These are phyloP conservation scores for Helenozyma rhizophorensis DNA, from an alignment of 805 yeast genomes.

Conservation along the genomic window DNA sequence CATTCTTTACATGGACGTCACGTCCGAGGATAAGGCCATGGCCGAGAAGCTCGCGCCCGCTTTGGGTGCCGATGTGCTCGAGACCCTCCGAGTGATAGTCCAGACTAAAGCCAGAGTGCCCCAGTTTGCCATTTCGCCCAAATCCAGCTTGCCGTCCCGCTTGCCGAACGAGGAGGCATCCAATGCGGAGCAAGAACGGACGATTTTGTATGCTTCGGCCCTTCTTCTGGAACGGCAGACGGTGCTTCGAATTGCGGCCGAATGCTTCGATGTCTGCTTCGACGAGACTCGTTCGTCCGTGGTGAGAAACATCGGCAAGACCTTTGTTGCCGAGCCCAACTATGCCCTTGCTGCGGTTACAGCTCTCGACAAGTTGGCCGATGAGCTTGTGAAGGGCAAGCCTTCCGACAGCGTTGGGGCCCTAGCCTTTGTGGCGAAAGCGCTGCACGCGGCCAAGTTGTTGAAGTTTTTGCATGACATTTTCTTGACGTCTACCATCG, in stretches of 20 bases:
- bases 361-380: conserved; percentile 1
- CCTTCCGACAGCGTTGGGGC: conserved; percentile 1
- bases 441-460: conserved; percentile 29
- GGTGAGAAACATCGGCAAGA: conserved; percentile 33
- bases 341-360: conserved; percentile 4
- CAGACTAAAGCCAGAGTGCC: conserved; percentile 38
- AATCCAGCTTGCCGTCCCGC: conserved; percentile 23
- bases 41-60: conserved; percentile 38
- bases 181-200: conserved; percentile 24
- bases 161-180: conserved; percentile 35
- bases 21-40: conserved; percentile 29
- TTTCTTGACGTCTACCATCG: conserved; percentile 33
- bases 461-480: conserved; percentile 38
- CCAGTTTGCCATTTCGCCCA: conserved; percentile 15
- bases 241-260: conserved; percentile 39
- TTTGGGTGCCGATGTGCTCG: conserved; percentile 39
- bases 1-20: conserved; percentile 31
- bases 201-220: conserved; percentile 31
- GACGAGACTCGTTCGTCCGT: conserved; percentile 18
- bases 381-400: background rate
- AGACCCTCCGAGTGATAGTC: conserved; percentile 45
- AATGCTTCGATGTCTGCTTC: conserved; percentile 18
- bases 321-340: conserved; percentile 3
- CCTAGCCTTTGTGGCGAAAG: conserved; percentile 23
- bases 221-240: conserved; percentile 50